These are phyloP conservation scores for Mycena floridula DNA, from an alignment of 768 basidiomycete genomes.

Conservation along the genomic window DNA sequence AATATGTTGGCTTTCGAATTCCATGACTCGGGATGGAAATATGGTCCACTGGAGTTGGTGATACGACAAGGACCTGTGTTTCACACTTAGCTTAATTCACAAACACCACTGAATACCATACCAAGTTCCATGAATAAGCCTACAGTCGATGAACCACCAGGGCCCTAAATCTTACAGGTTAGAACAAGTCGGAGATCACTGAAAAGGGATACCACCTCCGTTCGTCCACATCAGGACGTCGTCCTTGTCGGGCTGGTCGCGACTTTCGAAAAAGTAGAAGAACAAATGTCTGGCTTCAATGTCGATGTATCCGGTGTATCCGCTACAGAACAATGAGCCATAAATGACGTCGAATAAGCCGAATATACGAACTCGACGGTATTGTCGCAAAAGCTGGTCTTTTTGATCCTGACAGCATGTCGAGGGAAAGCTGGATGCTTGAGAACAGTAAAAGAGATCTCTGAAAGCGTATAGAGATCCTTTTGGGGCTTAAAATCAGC, in stretches of 20 bases:
- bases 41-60: too few species aligned
- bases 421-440: slow-evolving; percentile 38
- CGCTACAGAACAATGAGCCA: too few species aligned
- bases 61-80: slow-evolving; percentile 41
- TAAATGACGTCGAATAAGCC: background rate
- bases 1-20: slow-evolving; percentile 41
- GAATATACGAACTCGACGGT: slow-evolving; percentile 27
- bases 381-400: slow-evolving; percentile 31
- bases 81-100: background rate
- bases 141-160: slow-evolving; percentile 19
- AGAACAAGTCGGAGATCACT: too few species aligned
- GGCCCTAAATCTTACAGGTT: too few species aligned
- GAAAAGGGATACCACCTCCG: too few species aligned
- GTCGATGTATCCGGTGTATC: too few species aligned
- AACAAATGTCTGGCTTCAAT: too few species aligned
- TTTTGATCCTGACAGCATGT: slow-evolving; percentile 35
- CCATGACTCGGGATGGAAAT: slow-evolving; percentile 49
- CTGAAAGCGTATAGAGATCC: slow-evolving; percentile 17
- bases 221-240: too few species aligned
- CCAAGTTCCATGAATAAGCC: slow-evolving; percentile 53
- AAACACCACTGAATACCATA: background rate
- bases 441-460: slow-evolving; percentile 28
- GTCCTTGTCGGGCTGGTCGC: too few species aligned
- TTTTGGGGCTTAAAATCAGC: too few species aligned
- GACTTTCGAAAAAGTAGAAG: too few species aligned